phyloP scores from a whole-genome alignment of 1,139 yeast species.

The Wickerhamiella pararugosa region DNA sequence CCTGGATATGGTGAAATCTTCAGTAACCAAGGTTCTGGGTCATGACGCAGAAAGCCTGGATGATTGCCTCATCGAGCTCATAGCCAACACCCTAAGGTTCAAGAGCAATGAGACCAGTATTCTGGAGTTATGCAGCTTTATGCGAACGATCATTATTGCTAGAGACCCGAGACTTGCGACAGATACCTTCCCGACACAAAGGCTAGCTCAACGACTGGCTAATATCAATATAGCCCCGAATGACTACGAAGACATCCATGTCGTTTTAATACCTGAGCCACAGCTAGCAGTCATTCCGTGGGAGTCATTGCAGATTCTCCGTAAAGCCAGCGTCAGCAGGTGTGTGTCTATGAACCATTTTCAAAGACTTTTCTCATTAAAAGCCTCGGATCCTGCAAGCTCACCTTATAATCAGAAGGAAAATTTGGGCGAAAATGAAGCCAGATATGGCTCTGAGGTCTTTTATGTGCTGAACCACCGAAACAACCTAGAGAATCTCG shows the following conservation, averaged over 20 bases:
- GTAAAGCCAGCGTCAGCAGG: background rate
- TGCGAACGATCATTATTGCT: conserved; percentile 26
- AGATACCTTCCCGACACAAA: conserved; percentile 47
- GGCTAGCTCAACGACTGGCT: conserved; percentile 37
- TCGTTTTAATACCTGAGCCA: conserved; percentile 54
- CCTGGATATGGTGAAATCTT: background rate
- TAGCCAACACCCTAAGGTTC: background rate
- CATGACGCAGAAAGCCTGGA: background rate
- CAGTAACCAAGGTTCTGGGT: background rate
- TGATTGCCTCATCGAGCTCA: background rate
- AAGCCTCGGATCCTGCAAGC: conserved; percentile 29
- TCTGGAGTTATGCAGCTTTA: background rate
- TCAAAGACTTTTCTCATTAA: background rate
- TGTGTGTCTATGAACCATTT: background rate
- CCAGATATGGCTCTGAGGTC: background rate
- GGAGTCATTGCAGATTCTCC: conserved; percentile 50
- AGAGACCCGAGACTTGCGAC: conserved; percentile 51
- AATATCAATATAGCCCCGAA: conserved; percentile 24
- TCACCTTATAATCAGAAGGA: conserved; percentile 67
- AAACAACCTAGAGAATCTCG: conserved; percentile 59
- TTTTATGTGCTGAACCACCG: conserved; percentile 55
- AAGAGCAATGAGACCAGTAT: background rate
- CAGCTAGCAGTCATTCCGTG: conserved; percentile 62
- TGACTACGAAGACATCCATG: conserved; percentile 30
- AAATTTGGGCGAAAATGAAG: conserved; percentile 32